Conservation (phyloP, 805 yeast genomes). For the Maudiozyma turicensis region DNA sequence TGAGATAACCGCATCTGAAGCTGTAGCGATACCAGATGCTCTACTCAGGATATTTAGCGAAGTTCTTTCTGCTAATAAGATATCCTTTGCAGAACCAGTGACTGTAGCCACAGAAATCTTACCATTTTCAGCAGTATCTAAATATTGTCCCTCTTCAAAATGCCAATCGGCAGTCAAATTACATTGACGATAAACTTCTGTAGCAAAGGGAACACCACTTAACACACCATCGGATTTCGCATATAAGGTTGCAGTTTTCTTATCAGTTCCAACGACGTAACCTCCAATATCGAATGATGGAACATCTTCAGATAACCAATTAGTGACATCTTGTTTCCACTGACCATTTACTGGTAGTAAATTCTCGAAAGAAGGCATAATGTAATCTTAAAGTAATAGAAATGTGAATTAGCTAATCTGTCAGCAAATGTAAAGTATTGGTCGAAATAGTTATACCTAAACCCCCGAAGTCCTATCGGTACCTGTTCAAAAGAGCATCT, state of each 20-base stretch:
- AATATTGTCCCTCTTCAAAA: slow-evolving; percentile 54
- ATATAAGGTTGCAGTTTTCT: slow-evolving; percentile 63
- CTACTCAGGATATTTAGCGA: slow-evolving; percentile 76
- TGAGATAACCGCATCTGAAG: slow-evolving; percentile 45
- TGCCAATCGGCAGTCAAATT: slow-evolving; percentile 64
- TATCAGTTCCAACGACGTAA: slow-evolving; percentile 75
- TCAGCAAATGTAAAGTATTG: no score
- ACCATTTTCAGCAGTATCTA: slow-evolving; percentile 32
- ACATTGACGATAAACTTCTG: slow-evolving; percentile 74
- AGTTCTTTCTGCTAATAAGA: slow-evolving; percentile 77
- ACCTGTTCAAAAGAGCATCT: no score
- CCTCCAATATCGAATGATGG: slow-evolving; percentile 95
- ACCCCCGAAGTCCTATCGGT: no score
- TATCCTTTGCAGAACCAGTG: slow-evolving; percentile 69
- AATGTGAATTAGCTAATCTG: not conserved
- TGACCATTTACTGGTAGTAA: slow-evolving; percentile 64
- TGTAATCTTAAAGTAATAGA: not conserved
- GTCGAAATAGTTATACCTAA: no score
- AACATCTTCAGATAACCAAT: slow-evolving; percentile 76
- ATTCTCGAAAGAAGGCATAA: slow-evolving; percentile 33
- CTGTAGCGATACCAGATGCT: slow-evolving; percentile 81
- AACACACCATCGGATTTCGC: slow-evolving; percentile 76
- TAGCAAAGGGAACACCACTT: slow-evolving; percentile 83
- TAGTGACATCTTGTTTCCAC: slow-evolving; percentile 74
- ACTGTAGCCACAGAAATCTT: slow-evolving; percentile 72